Evolutionary conservation across 1,284 basidiomycete genomes (phyloP), one percentile per base, ranked within the genome.

Genomic region (Trametes polyzona): DNA sequence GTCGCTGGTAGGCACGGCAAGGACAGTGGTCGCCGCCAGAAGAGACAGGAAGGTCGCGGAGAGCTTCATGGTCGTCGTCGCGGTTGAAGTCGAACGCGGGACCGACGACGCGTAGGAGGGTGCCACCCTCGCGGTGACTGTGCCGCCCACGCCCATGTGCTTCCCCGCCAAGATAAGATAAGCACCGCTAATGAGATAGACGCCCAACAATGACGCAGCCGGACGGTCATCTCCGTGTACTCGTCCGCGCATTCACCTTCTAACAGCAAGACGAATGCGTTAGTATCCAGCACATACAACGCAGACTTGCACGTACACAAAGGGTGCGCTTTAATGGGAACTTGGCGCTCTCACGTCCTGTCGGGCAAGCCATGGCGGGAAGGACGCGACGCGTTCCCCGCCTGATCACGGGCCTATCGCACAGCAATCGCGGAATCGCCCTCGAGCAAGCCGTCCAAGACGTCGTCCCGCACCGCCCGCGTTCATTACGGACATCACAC

Each of bases 41-140:
- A 65, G 40, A 14, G 58, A 51, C n/a, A 65, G 51, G 1, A 63
- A 55, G 9, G 57, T 53, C 17, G 52, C 42, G 17, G 46, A 30
- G 39, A 58, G 48, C 55, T 52, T 59, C 64, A 65, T 65, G 21
- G 57, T 58, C 40, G 61, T 58, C n/a, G 58, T 59, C 35, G 61
- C 39, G 3, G 52, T 55, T 44, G 39, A 51, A 39, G 32, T 23
- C 23, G 42, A 6, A n/a, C n/a, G n/a, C n/a, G n/a, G n/a, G n/a
- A n/a, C n/a, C n/a, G n/a, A n/a, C n/a, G n/a, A n/a, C n/a, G n/a
- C n/a, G n/a, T n/a, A n/a, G n/a, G n/a, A n/a, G n/a, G n/a, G n/a
- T n/a, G n/a, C n/a, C n/a, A n/a, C n/a, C n/a, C n/a, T n/a, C n/a
- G n/a, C n/a, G n/a, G n/a, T n/a, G n/a, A n/a, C n/a, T n/a, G n/a